Evolutionary conservation across 164 flowering plant species (phyloP), one percentile per base, ranked within the genome.

Genomic region (Vitis labrusca): DNA sequence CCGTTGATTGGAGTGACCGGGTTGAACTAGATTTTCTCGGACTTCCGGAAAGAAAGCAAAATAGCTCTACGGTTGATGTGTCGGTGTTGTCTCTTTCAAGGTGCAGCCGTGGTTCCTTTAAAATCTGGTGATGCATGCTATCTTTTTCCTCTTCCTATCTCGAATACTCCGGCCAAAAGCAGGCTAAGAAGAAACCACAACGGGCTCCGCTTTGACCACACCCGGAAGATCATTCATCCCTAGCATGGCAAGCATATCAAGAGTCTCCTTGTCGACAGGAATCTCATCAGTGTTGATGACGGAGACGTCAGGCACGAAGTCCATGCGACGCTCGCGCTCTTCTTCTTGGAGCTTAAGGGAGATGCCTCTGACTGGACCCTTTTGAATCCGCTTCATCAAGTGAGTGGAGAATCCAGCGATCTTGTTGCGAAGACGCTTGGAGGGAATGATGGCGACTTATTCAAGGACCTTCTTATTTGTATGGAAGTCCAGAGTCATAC

Each of bases 341-440:
- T 90, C 91, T 73, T 90, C 92, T 65, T 88, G 94, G 7, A 90
- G 86, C 81, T 90, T 90, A 62, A 90, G 78, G 1, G 94, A 89
- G 81, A 89, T 87, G 3, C 94, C 94, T 0, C 91, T 79, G 17
- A 89, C 90, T 0, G 91, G 91, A 2, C 94, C 93, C 61, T 83
- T 82, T 72, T 89, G 91, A 67, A 87, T 87, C 6, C 91, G 82
- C 86, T 86, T 89, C 94, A 89, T 89, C 9, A 87, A 72, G 57
- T 89, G 94, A 66, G 94, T 89, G 2, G 91, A 85, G 81, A 87
- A 89, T 0, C 94, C 94, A 15, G 91, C 94, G 55, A 89, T 89
- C 89, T 89, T 89, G 88, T 89, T 89, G 59, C 89, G 89, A 58
- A 89, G 94, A 10, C 91, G 81, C 81, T 89, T 87, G 8, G 91